Base-by-base conservation (phyloP, 331 rosid genomes). In the Rhamnella rubrinervis region DNA sequence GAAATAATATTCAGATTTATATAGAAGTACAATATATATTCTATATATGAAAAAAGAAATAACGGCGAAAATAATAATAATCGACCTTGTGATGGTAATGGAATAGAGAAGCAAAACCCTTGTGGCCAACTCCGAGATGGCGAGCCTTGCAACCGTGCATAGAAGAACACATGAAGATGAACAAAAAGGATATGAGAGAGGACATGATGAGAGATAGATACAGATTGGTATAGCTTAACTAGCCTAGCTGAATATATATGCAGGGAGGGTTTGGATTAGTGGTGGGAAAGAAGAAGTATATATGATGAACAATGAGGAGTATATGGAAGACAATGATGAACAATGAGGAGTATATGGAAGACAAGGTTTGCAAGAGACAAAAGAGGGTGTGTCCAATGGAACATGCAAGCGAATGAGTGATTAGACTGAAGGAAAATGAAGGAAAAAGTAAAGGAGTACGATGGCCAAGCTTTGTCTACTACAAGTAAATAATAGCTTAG, bases 71-170 rank as follows among this genome's bases (percentile, higher is more conserved):
- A 10, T 7, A 41, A 28, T 40, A 11, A 61, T 6, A 20, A 16
- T 70, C 3, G 50, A 81, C 85, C 85, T 81, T 67, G 41, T 14
- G 5, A 20, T 46, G 58, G 37, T 49, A 59, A 10, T 17, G 40
- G 70, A 66, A n/a, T 7, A 63, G 21, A 25, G 72, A 40, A n/a
- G 40, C 21, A 31, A 59, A 63, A 38, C 56, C 67, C 71, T 56
- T 51, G 55, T 35, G 59, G 56, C n/a, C 37, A 47, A 21, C 49
- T 15, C 28, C 66, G 21, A 79, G 26, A 31, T 56, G 38, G 13
- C 85, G 80, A 70, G 82, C 85, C 57, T 70, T 39, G 19, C 69
- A 57, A 12, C 2, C 62, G 41, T n/a, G 61, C 65, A 70, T 73
- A 60, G 74, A 73, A 61, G 67, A 35, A 23, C 25, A 81, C 72